Percentiles rank a stretch among this genome's conserved stretches.
Evolutionary conservation across 2,329 filamentous ascomycete species (phyloP).

Genomic region (Penicillium sclerotiorum): DNA sequence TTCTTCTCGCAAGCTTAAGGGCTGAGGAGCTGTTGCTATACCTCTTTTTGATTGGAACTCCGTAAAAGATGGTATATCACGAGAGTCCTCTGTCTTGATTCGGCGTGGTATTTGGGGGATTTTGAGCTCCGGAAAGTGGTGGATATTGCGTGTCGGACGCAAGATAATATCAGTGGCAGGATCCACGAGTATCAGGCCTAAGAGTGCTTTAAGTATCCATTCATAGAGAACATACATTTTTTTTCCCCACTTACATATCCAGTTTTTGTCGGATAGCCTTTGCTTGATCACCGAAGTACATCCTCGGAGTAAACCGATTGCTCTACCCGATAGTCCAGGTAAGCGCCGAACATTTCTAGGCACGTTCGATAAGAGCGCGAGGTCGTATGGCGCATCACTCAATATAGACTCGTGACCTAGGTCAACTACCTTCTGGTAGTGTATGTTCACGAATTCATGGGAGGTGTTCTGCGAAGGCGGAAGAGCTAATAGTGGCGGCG

Average conservation of each 20-base stretch:
- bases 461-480: not conserved
- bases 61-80: not conserved
- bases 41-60: not conserved
- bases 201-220: too few species aligned
- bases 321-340: not conserved
- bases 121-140: too few species aligned
- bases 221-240: too few species aligned
- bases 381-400: not conserved
- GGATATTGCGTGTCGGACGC: too few species aligned
- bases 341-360: not conserved
- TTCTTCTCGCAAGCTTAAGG: not conserved
- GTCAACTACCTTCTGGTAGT: slow-evolving; percentile 2
- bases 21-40: not conserved
- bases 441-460: not conserved
- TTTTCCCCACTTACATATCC: not conserved
- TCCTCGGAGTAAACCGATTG: slow-evolving; percentile 1
- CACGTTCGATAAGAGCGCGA: not conserved
- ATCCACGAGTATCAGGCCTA: not conserved
- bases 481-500: not conserved
- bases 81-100: not conserved
- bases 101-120: not conserved
- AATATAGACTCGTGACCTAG: not conserved
- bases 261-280: not conserved
- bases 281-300: not conserved
- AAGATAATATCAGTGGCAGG: not conserved